These are phyloP conservation scores for Brassica hybrid DNA, from an alignment of 441 rosid species.

Conservation along the genomic window DNA sequence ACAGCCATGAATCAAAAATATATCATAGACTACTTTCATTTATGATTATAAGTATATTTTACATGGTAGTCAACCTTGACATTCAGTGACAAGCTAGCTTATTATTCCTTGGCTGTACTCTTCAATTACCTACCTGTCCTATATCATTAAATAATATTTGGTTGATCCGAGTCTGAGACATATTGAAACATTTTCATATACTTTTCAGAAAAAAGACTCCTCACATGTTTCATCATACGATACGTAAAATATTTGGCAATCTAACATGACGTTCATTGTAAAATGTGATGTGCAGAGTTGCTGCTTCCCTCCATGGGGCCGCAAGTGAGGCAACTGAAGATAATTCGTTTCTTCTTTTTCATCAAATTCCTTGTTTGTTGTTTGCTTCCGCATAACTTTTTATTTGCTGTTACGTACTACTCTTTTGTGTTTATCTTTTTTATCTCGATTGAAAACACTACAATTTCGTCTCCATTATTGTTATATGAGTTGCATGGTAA, in stretches of 20 bases:
- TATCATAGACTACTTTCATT: not conserved
- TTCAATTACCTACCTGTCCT: not conserved
- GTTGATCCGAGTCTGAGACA: not conserved
- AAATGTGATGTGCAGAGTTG: constrained; percentile 27
- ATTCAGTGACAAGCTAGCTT: not conserved
- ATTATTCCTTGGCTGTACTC: not conserved
- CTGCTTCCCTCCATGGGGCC: constrained; percentile 32
- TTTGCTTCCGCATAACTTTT: not conserved
- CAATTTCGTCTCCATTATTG: not conserved
- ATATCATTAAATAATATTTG: not conserved
- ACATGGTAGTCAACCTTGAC: not conserved
- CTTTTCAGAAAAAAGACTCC: not conserved
- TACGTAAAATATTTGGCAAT: not conserved
- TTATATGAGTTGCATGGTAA: not conserved
- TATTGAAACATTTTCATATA: not conserved
- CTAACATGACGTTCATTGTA: not conserved
- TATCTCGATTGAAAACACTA: not conserved
- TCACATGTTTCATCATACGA: not conserved
- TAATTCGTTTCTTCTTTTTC: constrained; percentile 1
- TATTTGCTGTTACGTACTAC: constrained; percentile 1
- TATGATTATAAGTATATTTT: not conserved
- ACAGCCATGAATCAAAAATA: not conserved
- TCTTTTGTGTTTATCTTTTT: not conserved
- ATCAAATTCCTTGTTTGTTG: not conserved
- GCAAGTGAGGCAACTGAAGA: constrained; percentile 18